Evolutionary conservation across 23 red algal species (phyloP).

Genomic region (Cyanidioschyzon merolae): DNA sequence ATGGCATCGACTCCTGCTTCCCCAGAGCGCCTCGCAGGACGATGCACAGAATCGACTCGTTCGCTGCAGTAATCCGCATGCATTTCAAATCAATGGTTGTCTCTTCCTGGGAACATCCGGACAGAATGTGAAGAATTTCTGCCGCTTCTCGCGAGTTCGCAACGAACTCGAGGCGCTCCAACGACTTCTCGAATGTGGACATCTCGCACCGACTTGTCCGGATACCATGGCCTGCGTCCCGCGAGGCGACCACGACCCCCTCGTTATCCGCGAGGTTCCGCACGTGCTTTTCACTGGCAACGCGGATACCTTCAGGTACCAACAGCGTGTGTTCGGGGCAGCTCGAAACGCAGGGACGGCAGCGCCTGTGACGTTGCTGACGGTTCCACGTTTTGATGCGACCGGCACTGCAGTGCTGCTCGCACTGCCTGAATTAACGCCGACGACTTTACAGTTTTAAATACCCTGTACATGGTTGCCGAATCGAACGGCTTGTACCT

Average conservation of each 20-base stretch:
- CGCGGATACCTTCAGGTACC: background rate
- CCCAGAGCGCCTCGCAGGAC: background rate
- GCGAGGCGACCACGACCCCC: background rate
- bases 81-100: conserved; percentile 1
- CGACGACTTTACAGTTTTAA: background rate
- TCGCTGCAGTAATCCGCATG: conserved; percentile 17
- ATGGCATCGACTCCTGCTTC: conserved; percentile 11
- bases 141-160: conserved; percentile 5
- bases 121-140: conserved; percentile 21
- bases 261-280: background rate
- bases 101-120: conserved; percentile 14
- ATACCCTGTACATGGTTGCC: background rate
- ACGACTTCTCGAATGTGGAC: background rate
- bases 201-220: background rate
- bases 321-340: background rate
- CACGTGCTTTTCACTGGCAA: conserved; percentile 6
- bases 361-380: background rate
- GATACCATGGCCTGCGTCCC: background rate
- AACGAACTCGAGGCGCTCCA: background rate
- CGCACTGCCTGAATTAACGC: background rate
- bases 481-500: background rate
- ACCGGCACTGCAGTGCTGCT: background rate
- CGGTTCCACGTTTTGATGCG: background rate
- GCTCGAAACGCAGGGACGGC: background rate
- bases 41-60: background rate